Percentiles rank a stretch among this genome's conserved stretches.
Conservation (phyloP, 345 rosid genomes). For the Aquilaria yunnanensis region DNA sequence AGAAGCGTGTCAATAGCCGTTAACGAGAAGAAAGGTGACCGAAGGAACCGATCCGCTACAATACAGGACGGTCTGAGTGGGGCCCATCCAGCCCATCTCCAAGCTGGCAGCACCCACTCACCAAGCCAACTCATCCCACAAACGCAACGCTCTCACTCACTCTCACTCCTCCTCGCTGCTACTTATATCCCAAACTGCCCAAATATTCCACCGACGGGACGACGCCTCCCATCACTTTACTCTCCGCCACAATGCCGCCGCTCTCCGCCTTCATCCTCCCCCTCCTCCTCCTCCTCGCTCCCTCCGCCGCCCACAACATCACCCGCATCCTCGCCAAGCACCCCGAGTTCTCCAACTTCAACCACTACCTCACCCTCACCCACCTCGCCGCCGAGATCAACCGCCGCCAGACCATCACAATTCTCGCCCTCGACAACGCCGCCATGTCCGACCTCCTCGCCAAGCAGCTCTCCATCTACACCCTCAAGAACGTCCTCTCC, state of each 20-base stretch:
- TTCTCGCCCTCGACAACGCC: slow-evolving; percentile 76
- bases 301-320: slow-evolving; percentile 66
- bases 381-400: slow-evolving; percentile 87
- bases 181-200: background rate
- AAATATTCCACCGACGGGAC: background rate
- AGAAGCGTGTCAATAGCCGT: too few species aligned
- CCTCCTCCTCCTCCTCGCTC: slow-evolving; percentile 18
- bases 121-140: slow-evolving; percentile 8
- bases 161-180: background rate
- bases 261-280: slow-evolving; percentile 19
- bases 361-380: slow-evolving; percentile 80
- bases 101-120: slow-evolving; percentile 32
- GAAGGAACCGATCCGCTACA: too few species aligned
- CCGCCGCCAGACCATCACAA: slow-evolving; percentile 78
- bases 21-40: too few species aligned
- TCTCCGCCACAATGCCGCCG: slow-evolving; percentile 20
- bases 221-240: background rate
- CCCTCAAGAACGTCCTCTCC: slow-evolving; percentile 76
- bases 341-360: slow-evolving; percentile 86
- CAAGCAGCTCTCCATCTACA: slow-evolving; percentile 53
- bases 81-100: slow-evolving; percentile 23
- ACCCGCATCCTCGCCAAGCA: slow-evolving; percentile 65
- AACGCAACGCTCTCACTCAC: background rate
- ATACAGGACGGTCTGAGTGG: slow-evolving; percentile 14
- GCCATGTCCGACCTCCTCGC: slow-evolving; percentile 69